Base-by-base conservation (phyloP, 2,329 filamentous ascomycete genomes). In the Arachnomyces sp. region DNA sequence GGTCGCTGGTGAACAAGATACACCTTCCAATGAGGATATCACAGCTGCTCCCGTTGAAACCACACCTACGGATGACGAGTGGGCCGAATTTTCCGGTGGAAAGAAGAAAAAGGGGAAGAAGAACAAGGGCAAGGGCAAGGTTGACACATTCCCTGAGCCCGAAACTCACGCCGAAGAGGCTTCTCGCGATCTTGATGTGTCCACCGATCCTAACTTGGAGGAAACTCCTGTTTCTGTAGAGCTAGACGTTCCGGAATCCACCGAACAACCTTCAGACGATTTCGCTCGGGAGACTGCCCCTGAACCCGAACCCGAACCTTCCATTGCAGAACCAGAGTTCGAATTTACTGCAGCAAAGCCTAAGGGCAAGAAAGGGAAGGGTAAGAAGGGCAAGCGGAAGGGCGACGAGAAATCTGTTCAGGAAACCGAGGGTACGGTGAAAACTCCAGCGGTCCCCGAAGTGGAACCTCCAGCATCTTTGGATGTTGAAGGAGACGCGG, bases 31-130 rank as follows among this genome's bases (percentile, higher is more conserved):
- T 25, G n/a, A n/a, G 7, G 16, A 35, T 21, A 29, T 3, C 30
- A 34, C 16, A 3, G 3, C 30, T 38, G 11, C 17, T 7, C 40
- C 43, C 29, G 33, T 46, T 45, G 17, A 31, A 29, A 25, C 50
- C 47, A 46, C 34, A 30, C 31, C 49, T 45, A 45, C 48, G 40
- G 32, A 54, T 40, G 31, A 49, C 42, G 28, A 43, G 40, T 31
- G 46, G 34, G 8, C 16, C 2, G 11, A 44, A 15, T 28, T 13
- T 16, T 18, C 15, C 8, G 14, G 35, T n/a, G 6, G 4, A 15
- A 30, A 16, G 25, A 15, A 25, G 16, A 6, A 12, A 29, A 28
- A 3, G 3, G 16, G 41, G 31, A 43, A 43, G 41, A 40, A 39
- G 17, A 39, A 33, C 15, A 43, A 40, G 31, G 21, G 21, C 5